Conservation (phyloP, 163 green algal genomes). For the Chloromonas sp. region DNA sequence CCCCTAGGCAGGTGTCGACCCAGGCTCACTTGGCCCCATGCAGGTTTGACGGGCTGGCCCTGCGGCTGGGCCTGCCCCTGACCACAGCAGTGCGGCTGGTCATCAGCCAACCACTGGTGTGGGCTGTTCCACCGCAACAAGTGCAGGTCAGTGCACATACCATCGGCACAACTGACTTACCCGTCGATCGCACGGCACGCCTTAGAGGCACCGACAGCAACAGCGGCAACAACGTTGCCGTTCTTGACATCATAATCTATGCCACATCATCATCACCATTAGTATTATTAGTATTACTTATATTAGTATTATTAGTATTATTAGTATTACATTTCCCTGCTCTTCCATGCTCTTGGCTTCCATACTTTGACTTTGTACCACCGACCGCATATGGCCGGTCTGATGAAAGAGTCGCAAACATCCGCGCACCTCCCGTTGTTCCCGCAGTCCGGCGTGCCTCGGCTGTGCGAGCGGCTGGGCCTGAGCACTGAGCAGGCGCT, state of each 20-base stretch:
- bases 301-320: background rate
- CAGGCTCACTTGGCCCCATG: too few relatives aligned
- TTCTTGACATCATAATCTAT: background rate
- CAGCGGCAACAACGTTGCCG: background rate
- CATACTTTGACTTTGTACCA: too few relatives aligned
- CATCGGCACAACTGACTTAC: background rate
- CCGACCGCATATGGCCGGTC: too few relatives aligned
- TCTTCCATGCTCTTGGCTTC: background rate
- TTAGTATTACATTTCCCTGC: background rate
- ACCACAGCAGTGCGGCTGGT: conserved; percentile 19
- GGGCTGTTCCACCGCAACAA: conserved; percentile 19
- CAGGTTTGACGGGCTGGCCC: conserved; percentile 18
- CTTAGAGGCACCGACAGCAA: background rate
- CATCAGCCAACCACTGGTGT: conserved; percentile 34
- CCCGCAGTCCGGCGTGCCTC: conserved; percentile 3
- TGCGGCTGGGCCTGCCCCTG: conserved; percentile 15
- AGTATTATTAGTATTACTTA: background rate
- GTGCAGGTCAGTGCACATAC: background rate
- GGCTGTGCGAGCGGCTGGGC: conserved; percentile 5
- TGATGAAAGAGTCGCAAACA: too few relatives aligned
- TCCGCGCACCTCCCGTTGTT: background rate
- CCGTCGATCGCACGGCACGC: too few relatives aligned
- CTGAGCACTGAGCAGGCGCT: conserved; percentile 1
- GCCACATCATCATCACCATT: background rate
- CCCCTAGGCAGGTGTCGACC: too few relatives aligned